A percentile compares a stretch with the other conserved stretches of the same genome.
These are phyloP conservation scores for Skeletonema potamos DNA, from an alignment of 108 stramenopile genomes.

Conservation along the genomic window DNA sequence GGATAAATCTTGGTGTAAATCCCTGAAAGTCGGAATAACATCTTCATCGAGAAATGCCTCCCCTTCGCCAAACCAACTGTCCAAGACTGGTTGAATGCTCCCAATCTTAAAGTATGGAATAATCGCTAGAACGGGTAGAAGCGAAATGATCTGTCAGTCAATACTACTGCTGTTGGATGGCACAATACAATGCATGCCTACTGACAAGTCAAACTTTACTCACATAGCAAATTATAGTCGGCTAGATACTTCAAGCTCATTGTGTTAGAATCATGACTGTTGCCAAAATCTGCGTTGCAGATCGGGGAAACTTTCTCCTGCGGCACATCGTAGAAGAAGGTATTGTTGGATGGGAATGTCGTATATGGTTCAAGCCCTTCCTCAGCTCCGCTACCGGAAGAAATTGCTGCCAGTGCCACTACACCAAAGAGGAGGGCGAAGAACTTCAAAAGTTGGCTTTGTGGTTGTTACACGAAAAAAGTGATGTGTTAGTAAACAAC, in stretches of 20 bases:
- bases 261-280: background rate
- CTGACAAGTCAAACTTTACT: background rate
- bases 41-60: constrained; percentile 1
- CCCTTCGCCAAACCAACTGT: constrained; percentile 8
- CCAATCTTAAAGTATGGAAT: constrained; percentile 10
- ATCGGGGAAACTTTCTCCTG: background rate
- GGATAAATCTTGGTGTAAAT: background rate
- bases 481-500: background rate
- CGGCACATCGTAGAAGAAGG: background rate
- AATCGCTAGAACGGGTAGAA: background rate
- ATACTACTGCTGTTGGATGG: background rate
- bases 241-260: constrained; percentile 2
- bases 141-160: background rate
- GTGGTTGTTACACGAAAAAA: background rate
- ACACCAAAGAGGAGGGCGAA: background rate
- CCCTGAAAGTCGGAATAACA: background rate
- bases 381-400: background rate
- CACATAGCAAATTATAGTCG: constrained; percentile 5
- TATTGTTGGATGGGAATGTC: background rate
- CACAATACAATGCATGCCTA: background rate
- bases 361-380: background rate
- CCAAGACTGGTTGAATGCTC: background rate
- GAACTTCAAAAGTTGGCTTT: background rate
- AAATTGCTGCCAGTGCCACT: background rate
- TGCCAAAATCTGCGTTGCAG: background rate